These are phyloP conservation scores for Parachaetomium inaequale DNA, from an alignment of 495 filamentous ascomycete species.

Conservation along the genomic window DNA sequence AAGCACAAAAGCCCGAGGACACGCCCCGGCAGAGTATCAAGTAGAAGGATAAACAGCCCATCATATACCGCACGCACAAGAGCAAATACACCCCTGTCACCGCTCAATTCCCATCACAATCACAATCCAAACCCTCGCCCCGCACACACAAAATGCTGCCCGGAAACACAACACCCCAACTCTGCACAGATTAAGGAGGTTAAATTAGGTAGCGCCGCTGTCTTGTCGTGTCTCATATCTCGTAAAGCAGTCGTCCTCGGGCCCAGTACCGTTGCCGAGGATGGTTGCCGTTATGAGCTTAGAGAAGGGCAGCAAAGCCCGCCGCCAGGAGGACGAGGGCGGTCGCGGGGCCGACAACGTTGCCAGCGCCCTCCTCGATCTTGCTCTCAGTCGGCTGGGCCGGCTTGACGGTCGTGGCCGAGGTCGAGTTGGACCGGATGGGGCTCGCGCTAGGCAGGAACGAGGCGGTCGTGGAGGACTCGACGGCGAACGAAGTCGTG, in stretches of 20 bases:
- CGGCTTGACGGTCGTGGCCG: slow-evolving; percentile 11
- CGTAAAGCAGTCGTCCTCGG: slow-evolving; percentile 23
- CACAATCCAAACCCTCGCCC: neutral
- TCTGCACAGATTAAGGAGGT: slow-evolving; percentile 28
- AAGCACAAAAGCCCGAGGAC: slow-evolving; percentile 27
- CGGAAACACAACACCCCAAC: slow-evolving; percentile 28
- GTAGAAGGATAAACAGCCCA: slow-evolving; percentile 20
- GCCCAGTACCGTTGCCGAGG: slow-evolving; percentile 12
- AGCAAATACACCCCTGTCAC: slow-evolving; percentile 22
- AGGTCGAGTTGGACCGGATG: slow-evolving; percentile 23
- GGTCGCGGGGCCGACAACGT: slow-evolving; percentile 23
- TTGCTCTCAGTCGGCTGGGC: slow-evolving; percentile 17
- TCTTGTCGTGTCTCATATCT: slow-evolving; percentile 38
- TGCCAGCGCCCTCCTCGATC: slow-evolving; percentile 23
- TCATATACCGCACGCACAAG: slow-evolving; percentile 4
- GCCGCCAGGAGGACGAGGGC: slow-evolving; percentile 27
- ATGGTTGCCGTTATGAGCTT: slow-evolving; percentile 28
- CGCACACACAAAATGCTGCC: slow-evolving; percentile 11
- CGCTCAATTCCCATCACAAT: neutral
- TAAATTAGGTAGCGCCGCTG: slow-evolving; percentile 22
- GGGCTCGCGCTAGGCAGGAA: slow-evolving; percentile 8
- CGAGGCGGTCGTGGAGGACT: neutral
- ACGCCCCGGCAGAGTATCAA: slow-evolving; percentile 27
- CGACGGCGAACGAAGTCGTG: neutral
- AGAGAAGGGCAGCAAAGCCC: slow-evolving; percentile 35